Evolutionary conservation across 2,329 filamentous ascomycete species (phyloP).

Genomic region (Neopestalotiopsis rosae): DNA sequence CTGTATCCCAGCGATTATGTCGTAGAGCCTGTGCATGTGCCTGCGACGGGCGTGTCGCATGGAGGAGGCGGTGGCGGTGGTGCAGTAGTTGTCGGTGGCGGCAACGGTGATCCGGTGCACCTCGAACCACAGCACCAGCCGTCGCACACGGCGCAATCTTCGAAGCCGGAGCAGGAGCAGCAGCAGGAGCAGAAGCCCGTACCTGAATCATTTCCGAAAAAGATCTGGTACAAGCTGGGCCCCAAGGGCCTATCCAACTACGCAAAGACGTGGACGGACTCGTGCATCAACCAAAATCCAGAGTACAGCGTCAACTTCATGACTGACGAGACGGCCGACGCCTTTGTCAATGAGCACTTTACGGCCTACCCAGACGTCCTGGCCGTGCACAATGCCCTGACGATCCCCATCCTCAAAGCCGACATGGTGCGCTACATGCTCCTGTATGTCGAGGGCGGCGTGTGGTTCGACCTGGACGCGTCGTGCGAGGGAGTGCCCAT

Average conservation of each 20-base stretch:
- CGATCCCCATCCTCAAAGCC: slow-evolving; percentile 21
- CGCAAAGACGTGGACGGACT: slow-evolving; percentile 36
- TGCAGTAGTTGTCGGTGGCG: neutral
- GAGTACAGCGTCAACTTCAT: slow-evolving; percentile 32
- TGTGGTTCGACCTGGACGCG: slow-evolving; percentile 24
- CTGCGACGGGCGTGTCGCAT: neutral
- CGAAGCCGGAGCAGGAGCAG: neutral
- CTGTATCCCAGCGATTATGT: neutral
- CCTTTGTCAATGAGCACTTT: slow-evolving; percentile 67
- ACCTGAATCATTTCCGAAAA: slow-evolving; percentile 33
- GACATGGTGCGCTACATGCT: slow-evolving; percentile 23
- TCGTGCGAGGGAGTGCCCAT: slow-evolving; percentile 27
- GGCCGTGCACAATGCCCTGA: slow-evolving; percentile 28
- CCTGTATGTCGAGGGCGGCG: slow-evolving; percentile 23
- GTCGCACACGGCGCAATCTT: neutral
- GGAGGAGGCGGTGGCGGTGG: neutral
- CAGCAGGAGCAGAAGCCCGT: neutral
- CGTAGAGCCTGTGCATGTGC: neutral
- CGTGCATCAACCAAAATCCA: slow-evolving; percentile 35
- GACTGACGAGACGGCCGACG: slow-evolving; percentile 39
- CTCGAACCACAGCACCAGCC: neutral
- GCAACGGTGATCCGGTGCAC: neutral
- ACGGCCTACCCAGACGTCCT: slow-evolving; percentile 41
- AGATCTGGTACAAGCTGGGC: slow-evolving; percentile 45
- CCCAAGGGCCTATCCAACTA: slow-evolving; percentile 39